Evolutionary conservation across 768 basidiomycete genomes (phyloP).

Genomic region (Termitomyces sp.): DNA sequence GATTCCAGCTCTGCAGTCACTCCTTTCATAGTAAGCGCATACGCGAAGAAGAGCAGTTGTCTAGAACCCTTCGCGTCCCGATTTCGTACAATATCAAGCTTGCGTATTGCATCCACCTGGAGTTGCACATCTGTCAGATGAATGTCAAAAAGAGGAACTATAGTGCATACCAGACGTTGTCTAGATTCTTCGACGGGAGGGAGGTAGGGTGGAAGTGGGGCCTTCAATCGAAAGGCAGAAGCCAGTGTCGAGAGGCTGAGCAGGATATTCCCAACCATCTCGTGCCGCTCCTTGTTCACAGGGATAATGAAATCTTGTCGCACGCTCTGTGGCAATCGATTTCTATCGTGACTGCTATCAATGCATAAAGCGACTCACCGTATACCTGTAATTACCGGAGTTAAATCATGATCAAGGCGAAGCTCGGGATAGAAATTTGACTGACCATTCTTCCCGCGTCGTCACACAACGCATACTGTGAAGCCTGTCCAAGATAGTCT

Average conservation of each 20-base stretch:
- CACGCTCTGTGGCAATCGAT: slow-evolving; percentile 49
- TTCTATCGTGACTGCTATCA: not conserved
- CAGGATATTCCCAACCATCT: slow-evolving; percentile 95
- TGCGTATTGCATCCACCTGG: slow-evolving; percentile 77
- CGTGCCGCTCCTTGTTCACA: slow-evolving; percentile 81
- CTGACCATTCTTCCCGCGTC: slow-evolving; percentile 88
- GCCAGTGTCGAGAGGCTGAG: slow-evolving; percentile 81
- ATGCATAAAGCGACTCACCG: slow-evolving; percentile 35
- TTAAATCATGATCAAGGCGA: not conserved
- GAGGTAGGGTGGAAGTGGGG: slow-evolving; percentile 93
- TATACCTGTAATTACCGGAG: slow-evolving; percentile 46
- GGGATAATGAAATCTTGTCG: slow-evolving; percentile 85
- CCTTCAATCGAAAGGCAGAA: slow-evolving; percentile 76
- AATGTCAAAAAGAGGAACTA: not conserved
- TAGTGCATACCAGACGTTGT: slow-evolving; percentile 55
- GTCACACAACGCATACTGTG: slow-evolving; percentile 99
- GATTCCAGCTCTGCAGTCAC: slow-evolving; percentile 85
- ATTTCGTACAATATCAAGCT: slow-evolving; percentile 82
- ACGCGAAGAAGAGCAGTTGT: slow-evolving; percentile 90
- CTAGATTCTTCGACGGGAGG: slow-evolving; percentile 89
- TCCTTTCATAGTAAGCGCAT: slow-evolving; percentile 90
- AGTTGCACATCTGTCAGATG: not conserved
- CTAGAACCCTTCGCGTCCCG: slow-evolving; percentile 76
- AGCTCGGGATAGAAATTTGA: slow-evolving; percentile 10
- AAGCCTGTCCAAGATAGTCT: slow-evolving; percentile 80